Conservation (phyloP, 2,329 filamentous ascomycete species). For the Sclerotinia minor region DNA sequence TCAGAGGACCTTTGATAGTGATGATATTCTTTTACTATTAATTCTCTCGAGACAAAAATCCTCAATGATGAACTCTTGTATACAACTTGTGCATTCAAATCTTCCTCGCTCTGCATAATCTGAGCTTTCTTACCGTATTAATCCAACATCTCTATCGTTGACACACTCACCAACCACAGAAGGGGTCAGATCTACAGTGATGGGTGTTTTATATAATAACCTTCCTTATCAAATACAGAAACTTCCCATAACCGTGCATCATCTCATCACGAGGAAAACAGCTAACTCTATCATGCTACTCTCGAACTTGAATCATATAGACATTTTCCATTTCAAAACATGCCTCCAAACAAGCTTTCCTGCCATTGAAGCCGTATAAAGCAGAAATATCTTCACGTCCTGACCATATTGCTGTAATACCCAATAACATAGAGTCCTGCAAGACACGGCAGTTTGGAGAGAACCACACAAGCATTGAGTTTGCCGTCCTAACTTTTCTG, state of each 20-base stretch:
- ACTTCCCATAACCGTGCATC: too few species aligned
- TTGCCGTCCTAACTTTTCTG: background rate
- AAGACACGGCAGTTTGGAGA: background rate
- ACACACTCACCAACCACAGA: background rate
- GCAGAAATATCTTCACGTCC: background rate
- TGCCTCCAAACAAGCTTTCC: background rate
- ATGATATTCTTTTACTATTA: too few species aligned
- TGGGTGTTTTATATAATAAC: background rate
- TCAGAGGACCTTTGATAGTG: background rate
- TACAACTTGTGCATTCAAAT: background rate
- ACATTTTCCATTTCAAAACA: too few species aligned
- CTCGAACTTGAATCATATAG: too few species aligned
- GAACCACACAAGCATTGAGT: background rate
- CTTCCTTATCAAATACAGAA: too few species aligned
- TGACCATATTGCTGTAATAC: background rate
- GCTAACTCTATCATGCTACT: too few species aligned
- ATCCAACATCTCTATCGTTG: background rate
- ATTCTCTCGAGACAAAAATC: background rate
- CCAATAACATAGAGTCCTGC: background rate
- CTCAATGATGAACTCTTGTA: background rate
- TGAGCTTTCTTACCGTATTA: background rate
- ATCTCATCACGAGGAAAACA: too few species aligned
- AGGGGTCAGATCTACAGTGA: background rate
- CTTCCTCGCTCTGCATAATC: background rate
- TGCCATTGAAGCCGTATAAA: too few species aligned